Conservation (phyloP, 2,329 filamentous ascomycete genomes). For the Elsinoe necatrix region DNA sequence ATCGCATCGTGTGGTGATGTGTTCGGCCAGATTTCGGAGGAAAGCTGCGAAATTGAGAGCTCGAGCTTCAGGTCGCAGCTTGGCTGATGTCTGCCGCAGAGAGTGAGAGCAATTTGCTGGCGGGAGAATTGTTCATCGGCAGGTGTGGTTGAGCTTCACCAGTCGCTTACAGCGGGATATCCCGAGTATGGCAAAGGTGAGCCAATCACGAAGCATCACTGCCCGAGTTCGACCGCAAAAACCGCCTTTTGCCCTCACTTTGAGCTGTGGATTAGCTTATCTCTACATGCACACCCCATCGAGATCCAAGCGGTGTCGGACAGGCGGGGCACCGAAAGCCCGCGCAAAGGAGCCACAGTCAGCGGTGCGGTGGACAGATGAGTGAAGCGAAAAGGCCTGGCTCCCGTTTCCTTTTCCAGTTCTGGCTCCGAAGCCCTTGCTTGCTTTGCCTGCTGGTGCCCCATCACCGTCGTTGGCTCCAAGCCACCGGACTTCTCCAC, state of each 20-base stretch:
- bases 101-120: neutral
- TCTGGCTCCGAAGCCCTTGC: neutral
- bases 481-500: slow-evolving; percentile 13
- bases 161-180: neutral
- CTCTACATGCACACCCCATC: neutral
- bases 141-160: neutral
- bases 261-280: neutral
- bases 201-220: neutral
- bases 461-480: neutral
- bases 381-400: neutral
- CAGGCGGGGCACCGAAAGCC: neutral
- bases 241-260: neutral
- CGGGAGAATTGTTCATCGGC: neutral
- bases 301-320: neutral
- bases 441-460: neutral
- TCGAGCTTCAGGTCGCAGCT: slow-evolving; percentile 10
- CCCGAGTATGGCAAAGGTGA: neutral
- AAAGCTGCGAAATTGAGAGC: slow-evolving; percentile 15
- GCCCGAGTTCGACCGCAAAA: neutral
- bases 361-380: neutral
- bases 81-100: neutral
- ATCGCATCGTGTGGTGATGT: slow-evolving; percentile 4
- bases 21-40: slow-evolving; percentile 7
- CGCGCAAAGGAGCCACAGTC: neutral
- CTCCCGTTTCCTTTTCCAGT: neutral